Percentiles rank a stretch among this genome's conserved stretches.
Evolutionary conservation across 257 asterid genomes (phyloP).

Genomic region (Phtheirospermum japonicum): DNA sequence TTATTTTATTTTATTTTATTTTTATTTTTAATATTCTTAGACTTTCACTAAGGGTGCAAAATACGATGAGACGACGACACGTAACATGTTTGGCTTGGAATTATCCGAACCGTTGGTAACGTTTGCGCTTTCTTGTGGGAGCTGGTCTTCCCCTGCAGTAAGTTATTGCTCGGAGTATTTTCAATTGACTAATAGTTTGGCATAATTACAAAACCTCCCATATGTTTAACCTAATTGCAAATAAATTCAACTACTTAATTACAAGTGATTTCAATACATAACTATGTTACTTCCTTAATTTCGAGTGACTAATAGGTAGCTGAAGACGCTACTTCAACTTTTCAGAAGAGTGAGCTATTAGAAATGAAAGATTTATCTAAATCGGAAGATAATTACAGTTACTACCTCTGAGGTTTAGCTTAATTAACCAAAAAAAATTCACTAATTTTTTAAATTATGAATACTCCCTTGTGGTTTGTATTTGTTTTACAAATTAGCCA

Average conservation of each 20-base stretch:
- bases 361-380: too few species aligned
- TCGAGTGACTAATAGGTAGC: background rate
- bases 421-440: background rate
- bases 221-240: too few species aligned
- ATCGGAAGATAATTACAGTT: too few species aligned
- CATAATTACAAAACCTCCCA: too few species aligned
- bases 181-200: too few species aligned
- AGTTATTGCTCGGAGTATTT: constrained; percentile 27
- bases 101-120: constrained; percentile 75
- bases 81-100: constrained; percentile 59
- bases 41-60: constrained; percentile 57
- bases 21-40: constrained; percentile 30
- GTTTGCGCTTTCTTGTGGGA: constrained; percentile 83
- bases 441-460: too few species aligned
- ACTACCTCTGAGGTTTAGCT: background rate
- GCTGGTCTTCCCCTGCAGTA: constrained; percentile 90
- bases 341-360: too few species aligned
- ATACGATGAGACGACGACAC: constrained; percentile 49
- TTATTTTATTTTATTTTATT: constrained; percentile 12
- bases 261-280: background rate
- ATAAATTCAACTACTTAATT: too few species aligned
- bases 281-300: background rate
- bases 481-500: too few species aligned
- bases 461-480: background rate
- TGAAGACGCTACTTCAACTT: too few species aligned